These are phyloP conservation scores for Kwoniella sp. DNA, from an alignment of 768 basidiomycete species.

Conservation along the genomic window DNA sequence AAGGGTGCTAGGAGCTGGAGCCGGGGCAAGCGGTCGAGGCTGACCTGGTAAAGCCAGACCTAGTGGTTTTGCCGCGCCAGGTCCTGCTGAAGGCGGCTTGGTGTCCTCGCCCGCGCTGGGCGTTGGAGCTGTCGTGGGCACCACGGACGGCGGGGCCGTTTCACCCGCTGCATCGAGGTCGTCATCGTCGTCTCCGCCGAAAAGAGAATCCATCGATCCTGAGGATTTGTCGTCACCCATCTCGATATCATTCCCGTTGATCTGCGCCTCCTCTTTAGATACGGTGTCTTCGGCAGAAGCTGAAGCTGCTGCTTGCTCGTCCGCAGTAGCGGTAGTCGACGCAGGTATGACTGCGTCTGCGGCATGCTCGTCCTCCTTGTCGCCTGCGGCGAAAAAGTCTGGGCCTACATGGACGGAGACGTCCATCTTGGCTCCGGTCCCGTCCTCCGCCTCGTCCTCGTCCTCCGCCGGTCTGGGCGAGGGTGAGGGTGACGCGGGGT, in stretches of 20 bases:
- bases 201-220: constrained; percentile 74
- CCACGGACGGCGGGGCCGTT: constrained; percentile 30
- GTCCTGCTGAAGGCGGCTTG: background rate
- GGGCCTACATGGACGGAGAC: constrained; percentile 25
- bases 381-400: constrained; percentile 20
- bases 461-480: constrained; percentile 25
- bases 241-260: constrained; percentile 31
- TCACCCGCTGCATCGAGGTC: constrained; percentile 60
- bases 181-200: constrained; percentile 63
- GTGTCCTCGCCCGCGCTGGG: constrained; percentile 5
- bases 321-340: background rate
- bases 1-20: constrained; percentile 2
- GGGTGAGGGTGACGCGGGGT: constrained; percentile 40
- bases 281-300: background rate
- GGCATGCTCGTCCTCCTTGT: constrained; percentile 4
- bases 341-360: background rate
- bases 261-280: background rate
- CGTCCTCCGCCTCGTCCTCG: constrained; percentile 7
- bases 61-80: background rate
- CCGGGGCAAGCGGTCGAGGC: constrained; percentile 4
- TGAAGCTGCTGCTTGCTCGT: background rate
- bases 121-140: constrained; percentile 10
- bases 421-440: constrained; percentile 9
- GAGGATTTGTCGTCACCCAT: constrained; percentile 63
- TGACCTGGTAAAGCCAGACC: constrained; percentile 22